Evolutionary conservation across 192 early-diverging fungal genomes (phyloP), one percentile per base, ranked within the genome.

Genomic region (Kickxella alabastrina): DNA sequence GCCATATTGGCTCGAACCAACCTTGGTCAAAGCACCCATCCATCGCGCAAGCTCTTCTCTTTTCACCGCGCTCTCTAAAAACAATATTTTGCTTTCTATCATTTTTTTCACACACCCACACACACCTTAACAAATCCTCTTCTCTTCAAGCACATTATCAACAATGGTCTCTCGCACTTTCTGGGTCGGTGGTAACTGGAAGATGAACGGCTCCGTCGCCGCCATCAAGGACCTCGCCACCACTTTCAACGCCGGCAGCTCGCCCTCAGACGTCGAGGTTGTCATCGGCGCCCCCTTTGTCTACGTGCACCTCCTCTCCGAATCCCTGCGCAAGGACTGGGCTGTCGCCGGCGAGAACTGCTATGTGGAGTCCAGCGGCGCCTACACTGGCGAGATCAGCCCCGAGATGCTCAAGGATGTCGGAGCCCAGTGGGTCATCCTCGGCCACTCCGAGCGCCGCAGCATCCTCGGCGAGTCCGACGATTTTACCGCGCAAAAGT

Each of bases 381-480:
- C 97, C 41, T 99, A 77, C 83, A 99, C 97, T 42, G 97, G 97
- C 47, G 97, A 99, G 76, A 87, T 92, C 80, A 86, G 86, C 69
- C 81, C 88, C 54, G 93, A 94, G 71, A 87, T 92, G 83, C 83
- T 99, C 66, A 94, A 92, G 82, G 97, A 99, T 62, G 77, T 99
- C 22, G 83, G 81, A 53, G 88, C 97, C 62, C 81, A 86, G 50
- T 99, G 97, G 97, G 88, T 87, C 48, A 93, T 99, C 60, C 77
- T 97, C 58, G 97, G 97, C 49, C 97, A 99, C 85, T 97, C 94
- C 57, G 97, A 99, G 75, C 90, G 97, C 63, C 85, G 97, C 65
- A 89, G 90, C 72, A 85, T 91, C 68, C 92, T 94, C 70, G 65
- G 72, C 19, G 97, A 98, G 77, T 78, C 84, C 29, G 87, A 92